Percentiles rank a stretch among this genome's conserved stretches.
Evolutionary conservation across 768 basidiomycete species (phyloP).

Genomic region (Collybiopsis luxurians): DNA sequence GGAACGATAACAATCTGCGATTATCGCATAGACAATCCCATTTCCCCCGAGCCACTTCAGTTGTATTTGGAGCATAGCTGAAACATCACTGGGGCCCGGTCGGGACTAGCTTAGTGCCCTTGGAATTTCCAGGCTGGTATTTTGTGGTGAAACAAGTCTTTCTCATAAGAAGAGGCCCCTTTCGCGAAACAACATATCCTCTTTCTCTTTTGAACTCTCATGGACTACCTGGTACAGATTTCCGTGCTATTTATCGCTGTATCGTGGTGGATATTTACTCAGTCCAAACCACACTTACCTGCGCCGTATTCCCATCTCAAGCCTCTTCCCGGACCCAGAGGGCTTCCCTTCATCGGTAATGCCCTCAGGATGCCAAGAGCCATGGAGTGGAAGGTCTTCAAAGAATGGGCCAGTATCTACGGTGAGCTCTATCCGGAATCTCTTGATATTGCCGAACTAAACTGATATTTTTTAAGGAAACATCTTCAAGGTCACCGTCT

Average conservation of each 20-base stretch:
- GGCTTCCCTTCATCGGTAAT: constrained; percentile 26
- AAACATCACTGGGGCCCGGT: too few species aligned
- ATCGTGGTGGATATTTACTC: not conserved
- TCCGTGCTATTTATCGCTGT: not conserved
- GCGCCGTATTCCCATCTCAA: not conserved
- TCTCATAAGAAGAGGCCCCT: too few species aligned
- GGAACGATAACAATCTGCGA: too few species aligned
- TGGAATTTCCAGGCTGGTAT: too few species aligned
- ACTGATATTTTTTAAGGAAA: not conserved
- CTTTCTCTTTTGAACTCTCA: not conserved
- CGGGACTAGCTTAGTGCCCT: too few species aligned
- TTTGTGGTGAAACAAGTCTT: too few species aligned
- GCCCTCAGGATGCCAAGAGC: constrained; percentile 23
- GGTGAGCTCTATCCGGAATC: constrained; percentile 18
- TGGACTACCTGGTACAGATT: not conserved
- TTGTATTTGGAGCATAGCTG: too few species aligned
- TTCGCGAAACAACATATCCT: too few species aligned
- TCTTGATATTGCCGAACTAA: too few species aligned
- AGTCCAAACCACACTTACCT: not conserved
- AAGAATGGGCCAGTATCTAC: constrained; percentile 29
- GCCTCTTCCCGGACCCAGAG: constrained; percentile 26
- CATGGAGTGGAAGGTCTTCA: constrained; percentile 26
- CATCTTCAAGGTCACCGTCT: constrained; percentile 7
- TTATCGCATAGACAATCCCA: too few species aligned
- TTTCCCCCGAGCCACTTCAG: too few species aligned